These are phyloP conservation scores for Willaertia magna DNA, from an alignment of 208 protist species.

Conservation along the genomic window DNA sequence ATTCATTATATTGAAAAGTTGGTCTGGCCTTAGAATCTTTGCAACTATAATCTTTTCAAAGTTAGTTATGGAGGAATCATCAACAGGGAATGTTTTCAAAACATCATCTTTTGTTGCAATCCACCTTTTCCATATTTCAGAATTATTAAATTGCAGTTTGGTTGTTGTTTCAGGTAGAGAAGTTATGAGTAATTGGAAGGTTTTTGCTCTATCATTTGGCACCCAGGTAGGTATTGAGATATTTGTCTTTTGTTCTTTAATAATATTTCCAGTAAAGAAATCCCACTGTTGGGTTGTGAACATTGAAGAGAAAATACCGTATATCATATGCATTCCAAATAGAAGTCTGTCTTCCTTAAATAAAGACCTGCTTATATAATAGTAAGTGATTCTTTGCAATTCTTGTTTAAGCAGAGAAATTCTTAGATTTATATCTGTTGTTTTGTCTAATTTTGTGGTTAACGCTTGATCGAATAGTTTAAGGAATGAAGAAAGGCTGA, in stretches of 20 bases:
- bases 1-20: conserved; percentile 25
- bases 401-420: conserved; percentile 37
- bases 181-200: conserved; percentile 55
- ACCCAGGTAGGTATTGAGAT: conserved; percentile 63
- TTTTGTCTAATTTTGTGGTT: neutral
- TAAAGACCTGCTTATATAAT: conserved; percentile 52
- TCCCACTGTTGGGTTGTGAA: conserved; percentile 75
- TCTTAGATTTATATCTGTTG: conserved; percentile 47
- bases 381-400: conserved; percentile 50
- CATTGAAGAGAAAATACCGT: conserved; percentile 46
- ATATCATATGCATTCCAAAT: conserved; percentile 83
- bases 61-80: neutral
- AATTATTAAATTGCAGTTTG: conserved; percentile 36
- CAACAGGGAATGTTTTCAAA: too few species aligned
- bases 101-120: neutral
- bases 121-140: neutral
- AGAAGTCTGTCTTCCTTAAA: conserved; percentile 79
- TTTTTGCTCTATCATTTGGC: conserved; percentile 55
- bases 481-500: conserved; percentile 79
- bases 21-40: conserved; percentile 38
- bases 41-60: conserved; percentile 43
- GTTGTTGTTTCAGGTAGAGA: conserved; percentile 44
- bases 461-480: conserved; percentile 35
- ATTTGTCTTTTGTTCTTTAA: conserved; percentile 29
- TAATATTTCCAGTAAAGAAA: conserved; percentile 65